Evolutionary conservation across 108 stramenopile genomes (phyloP).

Genomic region (Bacterosira constricta): DNA sequence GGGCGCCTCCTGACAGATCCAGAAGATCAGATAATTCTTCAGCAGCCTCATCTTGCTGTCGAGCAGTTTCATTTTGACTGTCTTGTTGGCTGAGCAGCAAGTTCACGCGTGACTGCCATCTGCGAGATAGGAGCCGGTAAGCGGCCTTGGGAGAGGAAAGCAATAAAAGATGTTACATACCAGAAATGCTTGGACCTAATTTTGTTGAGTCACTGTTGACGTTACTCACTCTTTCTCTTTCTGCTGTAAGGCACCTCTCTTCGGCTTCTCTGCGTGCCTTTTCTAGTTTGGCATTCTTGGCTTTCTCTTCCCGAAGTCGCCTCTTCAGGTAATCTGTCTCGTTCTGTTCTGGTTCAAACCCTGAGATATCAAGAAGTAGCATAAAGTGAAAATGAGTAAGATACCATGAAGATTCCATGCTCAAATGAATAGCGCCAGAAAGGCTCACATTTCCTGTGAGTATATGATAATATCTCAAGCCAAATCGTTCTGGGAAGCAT

Average conservation of each 20-base stretch:
- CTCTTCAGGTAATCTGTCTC: conserved; percentile 64
- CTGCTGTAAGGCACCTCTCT: conserved; percentile 49
- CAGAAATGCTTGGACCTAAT: too few relatives aligned
- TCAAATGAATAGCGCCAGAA: background rate
- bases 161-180: background rate
- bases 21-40: conserved; percentile 34
- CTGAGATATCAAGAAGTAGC: conserved; percentile 39
- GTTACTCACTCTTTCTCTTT: conserved; percentile 52
- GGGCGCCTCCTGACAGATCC: conserved; percentile 26
- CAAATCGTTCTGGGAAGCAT: conserved; percentile 75
- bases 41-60: conserved; percentile 12
- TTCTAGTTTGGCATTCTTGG: conserved; percentile 53
- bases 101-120: conserved; percentile 69
- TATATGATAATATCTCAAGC: conserved; percentile 84
- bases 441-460: conserved; percentile 76
- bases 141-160: conserved; percentile 44
- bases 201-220: too few relatives aligned
- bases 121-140: conserved; percentile 64
- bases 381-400: background rate
- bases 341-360: conserved; percentile 74
- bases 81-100: conserved; percentile 37
- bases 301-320: conserved; percentile 73
- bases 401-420: background rate
- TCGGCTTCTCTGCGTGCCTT: conserved; percentile 63
- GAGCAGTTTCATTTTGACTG: conserved; percentile 5